These are phyloP conservation scores for Geotrichum macrosporum DNA, from an alignment of 1,139 yeast species.

Conservation along the genomic window DNA sequence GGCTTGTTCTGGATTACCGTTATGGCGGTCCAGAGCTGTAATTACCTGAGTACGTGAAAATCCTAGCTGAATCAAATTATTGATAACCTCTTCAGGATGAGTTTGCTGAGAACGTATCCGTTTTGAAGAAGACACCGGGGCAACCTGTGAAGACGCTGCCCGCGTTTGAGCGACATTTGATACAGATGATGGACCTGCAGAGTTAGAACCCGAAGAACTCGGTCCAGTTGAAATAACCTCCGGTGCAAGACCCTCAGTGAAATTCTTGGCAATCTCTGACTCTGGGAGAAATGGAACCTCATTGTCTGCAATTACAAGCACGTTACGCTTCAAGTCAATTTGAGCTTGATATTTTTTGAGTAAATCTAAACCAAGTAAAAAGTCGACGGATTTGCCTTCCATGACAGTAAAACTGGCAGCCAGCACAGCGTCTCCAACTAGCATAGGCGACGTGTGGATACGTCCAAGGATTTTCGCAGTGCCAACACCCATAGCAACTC, in stretches of 20 bases:
- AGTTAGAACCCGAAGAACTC: not conserved
- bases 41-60: slow-evolving; percentile 62
- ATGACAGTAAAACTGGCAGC: slow-evolving; percentile 83
- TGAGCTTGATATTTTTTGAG: slow-evolving; percentile 80
- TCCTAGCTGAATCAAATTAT: slow-evolving; percentile 62
- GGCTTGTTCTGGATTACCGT: slow-evolving; percentile 80
- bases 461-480: slow-evolving; percentile 72
- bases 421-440: slow-evolving; percentile 59
- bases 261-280: slow-evolving; percentile 54
- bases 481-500: slow-evolving; percentile 91
- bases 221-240: not conserved
- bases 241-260: slow-evolving; percentile 23
- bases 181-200: slow-evolving; percentile 5
- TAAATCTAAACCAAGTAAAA: slow-evolving; percentile 67
- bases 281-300: slow-evolving; percentile 72
- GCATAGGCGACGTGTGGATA: slow-evolving; percentile 84
- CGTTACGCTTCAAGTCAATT: slow-evolving; percentile 66
- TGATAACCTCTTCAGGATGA: slow-evolving; percentile 47
- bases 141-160: slow-evolving; percentile 22
- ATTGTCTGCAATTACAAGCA: slow-evolving; percentile 65
- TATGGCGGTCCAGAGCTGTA: slow-evolving; percentile 58
- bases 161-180: slow-evolving; percentile 21
- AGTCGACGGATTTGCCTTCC: slow-evolving; percentile 51
- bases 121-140: slow-evolving; percentile 13
- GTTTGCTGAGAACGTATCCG: slow-evolving; percentile 32